Base-by-base conservation (phyloP, 192 early-diverging fungal species). In the Dispira parvispora region DNA sequence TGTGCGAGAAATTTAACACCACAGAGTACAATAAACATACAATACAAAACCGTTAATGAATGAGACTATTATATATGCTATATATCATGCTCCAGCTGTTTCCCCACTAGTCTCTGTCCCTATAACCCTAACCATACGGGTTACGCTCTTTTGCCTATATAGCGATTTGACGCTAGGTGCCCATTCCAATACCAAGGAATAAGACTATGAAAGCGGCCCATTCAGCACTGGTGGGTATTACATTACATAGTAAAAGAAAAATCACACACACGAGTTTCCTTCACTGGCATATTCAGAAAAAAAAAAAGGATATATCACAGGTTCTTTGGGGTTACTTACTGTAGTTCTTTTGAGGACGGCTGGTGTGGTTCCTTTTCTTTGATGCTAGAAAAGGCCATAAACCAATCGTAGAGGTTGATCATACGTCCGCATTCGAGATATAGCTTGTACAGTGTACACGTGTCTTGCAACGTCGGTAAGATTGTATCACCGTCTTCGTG, bases 381-480 rank as follows among this genome's bases (percentile, higher is more conserved):
- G 25, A 92, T 78, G n/a, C 80, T 78, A 13, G 81, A 73, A 74
- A 98, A 98, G 11, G 88, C 86, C 46, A 80, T 73, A 64, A 84
- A 92, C 88, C 88, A 90, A 69, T 98, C 95, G 66, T 85, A 88
- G 46, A 96, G 69, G 67, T 98, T 96, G 70, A 98, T 94, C 77
- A 97, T 72, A 62, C 86, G 80, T 3, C 92, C 91, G 69, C 88
- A 96, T 63, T 38, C 32, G 32, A 38, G 74, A 72, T 96, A 90
- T 13, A 97, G 77, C 50, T 85, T 82, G 68, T 99, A 99, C 9
- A 88, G 70, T 45, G 97, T 88, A 72, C 84, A 86, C 0, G 85
- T 89, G 69, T 99, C 96, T 53, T 88, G 77, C 68, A 87, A 79
- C 32, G 78, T 82, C 0, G 83, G 75, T 57, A 75, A 46, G 21